Percentiles rank a stretch among this genome's conserved stretches.
phyloP scores from a whole-genome alignment of 805 yeast genomes.

The Spathaspora passalidarum region DNA sequence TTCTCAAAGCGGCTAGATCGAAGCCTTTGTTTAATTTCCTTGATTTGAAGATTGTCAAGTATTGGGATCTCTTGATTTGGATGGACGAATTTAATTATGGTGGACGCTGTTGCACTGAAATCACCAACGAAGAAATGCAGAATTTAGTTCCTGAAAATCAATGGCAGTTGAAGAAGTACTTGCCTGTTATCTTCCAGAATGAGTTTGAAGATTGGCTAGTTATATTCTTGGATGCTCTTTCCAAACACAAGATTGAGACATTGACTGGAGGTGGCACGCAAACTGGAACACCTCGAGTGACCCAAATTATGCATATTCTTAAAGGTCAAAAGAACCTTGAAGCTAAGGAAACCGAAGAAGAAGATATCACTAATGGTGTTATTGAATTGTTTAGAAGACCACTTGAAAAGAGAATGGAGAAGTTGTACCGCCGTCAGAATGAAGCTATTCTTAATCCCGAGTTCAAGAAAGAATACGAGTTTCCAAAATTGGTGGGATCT shows the following conservation, averaged over 20 bases:
- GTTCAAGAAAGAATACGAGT: conserved; percentile 59
- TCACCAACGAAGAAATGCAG: conserved; percentile 43
- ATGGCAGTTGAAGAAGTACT: conserved; percentile 77
- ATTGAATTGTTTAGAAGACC: conserved; percentile 60
- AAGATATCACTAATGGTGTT: conserved; percentile 39
- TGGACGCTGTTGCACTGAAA: conserved; percentile 57
- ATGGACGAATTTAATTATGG: conserved; percentile 89
- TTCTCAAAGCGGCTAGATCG: conserved; percentile 71
- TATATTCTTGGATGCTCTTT: conserved; percentile 68
- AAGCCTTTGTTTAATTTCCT: conserved; percentile 80
- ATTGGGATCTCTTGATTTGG: conserved; percentile 95
- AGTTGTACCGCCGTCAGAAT: conserved; percentile 64
- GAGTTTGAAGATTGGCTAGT: conserved; percentile 89
- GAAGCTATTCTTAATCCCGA: conserved; percentile 70
- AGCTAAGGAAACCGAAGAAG: conserved; percentile 31
- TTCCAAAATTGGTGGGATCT: conserved; percentile 79
- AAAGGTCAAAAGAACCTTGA: conserved; percentile 40
- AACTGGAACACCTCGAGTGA: conserved; percentile 54
- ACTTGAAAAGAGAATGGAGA: conserved; percentile 61
- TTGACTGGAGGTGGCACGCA: conserved; percentile 35
- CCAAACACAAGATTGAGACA: conserved; percentile 46
- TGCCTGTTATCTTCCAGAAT: conserved; percentile 71
- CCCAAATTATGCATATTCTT: conserved; percentile 61
- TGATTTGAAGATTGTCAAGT: conserved; percentile 68
- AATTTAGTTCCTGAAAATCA: conserved; percentile 48